Evolutionary conservation across 148 eudicot species (phyloP), one percentile per base, ranked within the genome.

Genomic region (Amaranthus hypochondriacus): DNA sequence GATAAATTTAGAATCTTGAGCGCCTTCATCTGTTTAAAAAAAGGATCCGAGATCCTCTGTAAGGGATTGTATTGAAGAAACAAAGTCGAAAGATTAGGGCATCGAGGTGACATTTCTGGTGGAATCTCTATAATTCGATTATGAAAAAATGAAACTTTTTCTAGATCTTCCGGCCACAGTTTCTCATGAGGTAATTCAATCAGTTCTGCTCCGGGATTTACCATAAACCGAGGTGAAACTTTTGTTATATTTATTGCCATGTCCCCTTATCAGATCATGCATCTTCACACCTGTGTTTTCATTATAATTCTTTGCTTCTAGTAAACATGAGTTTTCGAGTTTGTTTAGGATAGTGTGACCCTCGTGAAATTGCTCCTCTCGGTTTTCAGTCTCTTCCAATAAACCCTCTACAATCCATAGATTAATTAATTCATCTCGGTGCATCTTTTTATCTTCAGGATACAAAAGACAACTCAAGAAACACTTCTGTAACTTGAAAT

Each of bases 331-430:
- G 46, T 73, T 73, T 55, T 74, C 81, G 10, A 81, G 79, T 47
- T 65, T 78, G 44, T 78, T 82, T 18, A 82, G 15, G 64, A 81
- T 49, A 15, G 63, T 50, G 44, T 82, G 71, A 18, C 84, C 84
- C 58, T 78, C 69, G 7, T 67, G 66, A 49, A 78, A 12, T 21
- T 75, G 68, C 4, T 69, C 66, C 28, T 56, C 71, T 53, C 58
- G 48, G 42, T 59, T 62, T 5, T 71, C 69, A 58, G 68, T 75
- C 55, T 48, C 69, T 49, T 82, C 79, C 14, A 78, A 62, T 5
- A 75, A 39, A 28, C 75, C 79, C 68, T 78, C 81, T 2, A 48
- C 55, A 55, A 78, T 71, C 73, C 73, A 82, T 9, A 71, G 64
- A 44, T 46, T 14, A 10, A 75, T 68, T 52, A 75, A 51, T 53